These are phyloP conservation scores for Cyberlindnera euphorbiiphila DNA, from an alignment of 805 yeast genomes.

Conservation along the genomic window DNA sequence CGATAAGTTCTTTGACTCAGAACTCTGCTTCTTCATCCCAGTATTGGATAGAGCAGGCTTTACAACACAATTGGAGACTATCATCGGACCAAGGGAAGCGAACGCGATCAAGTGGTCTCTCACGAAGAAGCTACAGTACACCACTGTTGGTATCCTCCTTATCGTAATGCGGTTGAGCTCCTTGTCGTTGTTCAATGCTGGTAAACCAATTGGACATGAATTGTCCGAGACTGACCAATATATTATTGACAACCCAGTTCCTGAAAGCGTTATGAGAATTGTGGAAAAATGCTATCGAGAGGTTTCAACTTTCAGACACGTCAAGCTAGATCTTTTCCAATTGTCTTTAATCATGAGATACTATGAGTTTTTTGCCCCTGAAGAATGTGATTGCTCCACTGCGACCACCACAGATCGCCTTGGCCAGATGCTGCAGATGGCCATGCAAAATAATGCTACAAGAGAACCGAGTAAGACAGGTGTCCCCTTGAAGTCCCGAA, in stretches of 20 bases:
- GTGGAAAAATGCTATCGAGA: conserved; percentile 17
- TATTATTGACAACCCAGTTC: conserved; percentile 19
- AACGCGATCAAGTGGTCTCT: conserved; percentile 10
- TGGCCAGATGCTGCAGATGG: conserved; percentile 24
- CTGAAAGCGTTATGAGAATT: conserved; percentile 10
- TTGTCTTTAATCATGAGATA: conserved; percentile 17
- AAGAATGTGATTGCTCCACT: conserved; percentile 25
- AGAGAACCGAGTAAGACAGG: conserved; percentile 24
- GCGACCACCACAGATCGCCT: conserved; percentile 16
- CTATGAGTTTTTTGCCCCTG: conserved; percentile 22
- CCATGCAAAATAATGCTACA: conserved; percentile 20
- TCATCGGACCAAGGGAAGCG: conserved; percentile 19
- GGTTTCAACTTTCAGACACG: conserved; percentile 13
- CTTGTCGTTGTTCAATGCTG: conserved; percentile 21
- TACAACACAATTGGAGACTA: conserved; percentile 5
- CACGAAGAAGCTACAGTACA: conserved; percentile 19
- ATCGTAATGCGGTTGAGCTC: conserved; percentile 25
- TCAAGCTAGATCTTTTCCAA: conserved; percentile 20
- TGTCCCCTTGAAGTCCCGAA: conserved; percentile 8
- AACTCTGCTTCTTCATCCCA: conserved; percentile 20
- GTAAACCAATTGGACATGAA: conserved; percentile 8
- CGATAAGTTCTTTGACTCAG: conserved; percentile 25
- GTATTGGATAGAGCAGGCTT: conserved; percentile 22
- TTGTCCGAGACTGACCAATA: conserved; percentile 16
- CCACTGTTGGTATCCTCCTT: conserved; percentile 20